These are phyloP conservation scores for Solanum medicagineum DNA, from an alignment of 257 asterid genomes.

Conservation along the genomic window DNA sequence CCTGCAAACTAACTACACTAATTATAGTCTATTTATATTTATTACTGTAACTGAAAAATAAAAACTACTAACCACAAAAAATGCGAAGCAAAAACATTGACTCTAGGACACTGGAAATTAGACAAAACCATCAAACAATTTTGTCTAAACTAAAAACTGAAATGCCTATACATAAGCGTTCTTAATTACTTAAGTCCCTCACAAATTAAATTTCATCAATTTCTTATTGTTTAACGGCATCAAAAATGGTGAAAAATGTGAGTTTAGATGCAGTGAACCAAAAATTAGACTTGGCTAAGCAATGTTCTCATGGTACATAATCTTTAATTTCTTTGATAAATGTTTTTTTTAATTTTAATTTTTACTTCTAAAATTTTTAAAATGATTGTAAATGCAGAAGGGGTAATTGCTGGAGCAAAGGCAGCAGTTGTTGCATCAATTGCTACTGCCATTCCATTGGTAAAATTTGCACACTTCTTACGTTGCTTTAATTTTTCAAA, in stretches of 20 bases:
- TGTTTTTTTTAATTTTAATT: neutral
- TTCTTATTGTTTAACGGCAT: neutral
- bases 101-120: neutral
- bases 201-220: neutral
- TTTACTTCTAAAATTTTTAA: neutral
- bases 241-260: constrained; percentile 19
- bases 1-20: neutral
- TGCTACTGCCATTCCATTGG: constrained; percentile 84
- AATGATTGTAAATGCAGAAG: constrained; percentile 33
- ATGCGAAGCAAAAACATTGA: neutral
- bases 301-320: constrained; percentile 51
- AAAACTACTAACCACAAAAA: neutral
- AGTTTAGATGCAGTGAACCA: constrained; percentile 45
- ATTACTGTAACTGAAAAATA: neutral
- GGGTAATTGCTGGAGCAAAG: constrained; percentile 73
- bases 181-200: neutral
- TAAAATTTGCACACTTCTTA: neutral
- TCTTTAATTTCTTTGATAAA: too few relatives aligned
- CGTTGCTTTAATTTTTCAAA: too few relatives aligned
- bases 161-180: neutral
- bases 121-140: neutral
- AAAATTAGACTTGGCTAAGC: constrained; percentile 63
- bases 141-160: neutral
- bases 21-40: neutral
- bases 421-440: constrained; percentile 66